Conservation (phyloP, 148 eudicot species). For the Vaccinium macrocarpon region DNA sequence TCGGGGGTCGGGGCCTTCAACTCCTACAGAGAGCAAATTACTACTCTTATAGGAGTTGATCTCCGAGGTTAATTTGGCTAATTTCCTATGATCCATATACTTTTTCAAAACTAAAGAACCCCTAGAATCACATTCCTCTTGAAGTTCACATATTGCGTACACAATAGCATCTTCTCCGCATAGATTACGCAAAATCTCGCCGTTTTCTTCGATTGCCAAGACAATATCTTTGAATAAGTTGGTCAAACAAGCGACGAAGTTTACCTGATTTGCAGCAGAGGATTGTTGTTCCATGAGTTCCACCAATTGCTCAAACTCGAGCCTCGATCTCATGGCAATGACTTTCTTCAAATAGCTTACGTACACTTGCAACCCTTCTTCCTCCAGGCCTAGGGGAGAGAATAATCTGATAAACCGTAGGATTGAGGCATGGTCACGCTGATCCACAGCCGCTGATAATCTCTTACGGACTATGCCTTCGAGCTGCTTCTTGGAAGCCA, state of each 20-base stretch:
- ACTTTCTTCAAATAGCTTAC: constrained; percentile 86
- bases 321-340: constrained; percentile 70
- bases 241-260: constrained; percentile 80
- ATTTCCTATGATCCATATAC: constrained; percentile 77
- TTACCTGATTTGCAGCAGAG: constrained; percentile 29
- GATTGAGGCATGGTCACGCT: constrained; percentile 60
- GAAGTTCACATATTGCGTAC: constrained; percentile 88
- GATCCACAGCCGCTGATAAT: constrained; percentile 57
- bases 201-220: constrained; percentile 81
- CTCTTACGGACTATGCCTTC: constrained; percentile 61
- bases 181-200: constrained; percentile 63
- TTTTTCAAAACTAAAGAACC: constrained; percentile 75
- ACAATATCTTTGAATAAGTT: constrained; percentile 88
- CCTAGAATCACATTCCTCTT: constrained; percentile 91
- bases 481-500: constrained; percentile 63
- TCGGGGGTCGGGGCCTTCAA: constrained; percentile 93
- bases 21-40: constrained; percentile 68
- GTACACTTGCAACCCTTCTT: constrained; percentile 85
- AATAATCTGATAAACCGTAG: constrained; percentile 61
- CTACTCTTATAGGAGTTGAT: constrained; percentile 78
- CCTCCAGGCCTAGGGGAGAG: constrained; percentile 67
- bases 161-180: constrained; percentile 95
- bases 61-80: constrained; percentile 70
- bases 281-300: constrained; percentile 53
- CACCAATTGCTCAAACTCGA: constrained; percentile 73